Evolutionary conservation across 371 early-diverging fungal genomes (phyloP), one percentile per base, ranked within the genome.

Genomic region (Funneliformis caledonium): DNA sequence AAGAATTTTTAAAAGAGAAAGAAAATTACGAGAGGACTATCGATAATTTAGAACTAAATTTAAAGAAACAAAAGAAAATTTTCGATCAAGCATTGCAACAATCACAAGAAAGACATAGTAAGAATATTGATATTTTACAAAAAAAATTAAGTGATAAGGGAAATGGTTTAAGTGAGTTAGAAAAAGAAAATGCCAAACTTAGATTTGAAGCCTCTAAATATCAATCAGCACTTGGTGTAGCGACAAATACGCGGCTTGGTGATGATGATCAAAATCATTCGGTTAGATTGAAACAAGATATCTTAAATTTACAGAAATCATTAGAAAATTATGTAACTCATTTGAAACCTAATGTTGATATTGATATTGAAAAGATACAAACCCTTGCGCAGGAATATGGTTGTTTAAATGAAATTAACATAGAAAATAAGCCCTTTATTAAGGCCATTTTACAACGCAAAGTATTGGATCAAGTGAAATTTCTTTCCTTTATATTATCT

Each of bases 221-320:
- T 62, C 77, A 76, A 61, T 65, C 65, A 19, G 76, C 76, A 7
- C 47, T 76, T n/a, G 77, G 45, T 11, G 59, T 45, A 33, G 76
- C 76, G 42, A 76, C 76, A 19, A 76, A 64, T 64, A 47, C 19
- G 22, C n/a, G 8, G 12, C 33, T 76, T 4, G 45, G 26, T 37
- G 73, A 56, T 52, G 26, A 73, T 9, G 59, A 73, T 73, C 74
- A 16, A 16, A 73, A 73, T 73, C n/a, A 73, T 19, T 11, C 48
- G 8, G 74, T 56, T 56, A 52, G 33, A 37, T 33, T 73, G 4
- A 31, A 6, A 50, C n/a, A 33, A 31, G 74, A 56, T 4, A 73
- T 73, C 56, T 11, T 16, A 33, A 5, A 0, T 5, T 56, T 73
- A 19, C 72, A 73, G 43, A 2, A 47, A 59, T 64, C 12, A 2